Evolutionary conservation across 805 yeast species (phyloP), one percentile per base, ranked within the genome.

Genomic region (Myxozyma vanderwaltii): DNA sequence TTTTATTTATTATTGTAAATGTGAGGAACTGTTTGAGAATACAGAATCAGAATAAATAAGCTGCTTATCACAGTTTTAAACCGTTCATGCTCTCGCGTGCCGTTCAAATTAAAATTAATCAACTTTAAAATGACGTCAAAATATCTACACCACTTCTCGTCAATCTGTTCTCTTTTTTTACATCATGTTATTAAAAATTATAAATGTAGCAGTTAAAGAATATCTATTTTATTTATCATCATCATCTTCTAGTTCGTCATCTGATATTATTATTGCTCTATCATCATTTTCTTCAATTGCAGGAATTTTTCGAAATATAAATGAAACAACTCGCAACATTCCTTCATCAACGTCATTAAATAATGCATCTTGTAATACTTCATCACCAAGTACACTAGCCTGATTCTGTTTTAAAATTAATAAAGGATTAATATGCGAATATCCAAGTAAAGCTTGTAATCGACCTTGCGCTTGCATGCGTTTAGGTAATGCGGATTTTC

Each of bases 401-500:
- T 21, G 33, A 35, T 51, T 51, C 24, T 54, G 58, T 26, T 40
- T 47, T 59, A 23, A 23, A 5, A 38, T 19, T 5, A 53, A 13
- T 13, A 19, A n/a, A n/a, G 91, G 88, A 65, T 85, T 81, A 21
- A 82, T 76, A 70, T 89, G 96, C 56, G 77, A 77, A 69, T 83
- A 89, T 13, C 82, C 86, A 21, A 76, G 69, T 24, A 89, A 74
- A 41, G 91, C 87, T 47, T 79, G 79, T 66, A 82, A 77, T 33
- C 87, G 81, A 3, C 81, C 74, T 33, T 72, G 72, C 53, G 72
- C 74, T 51, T 77, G 78, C 50, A 72, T 72, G 23, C 67, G 41
- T 23, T 63, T 60, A 13, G 67, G 67, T 13, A 51, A 10, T 15
- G 40, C 35, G 8, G 54, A 27, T 17, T 51, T 24, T 29, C 65